Conservation (phyloP, 2,329 filamentous ascomycete species). For the Aspergillus fumigatiaffinis region DNA sequence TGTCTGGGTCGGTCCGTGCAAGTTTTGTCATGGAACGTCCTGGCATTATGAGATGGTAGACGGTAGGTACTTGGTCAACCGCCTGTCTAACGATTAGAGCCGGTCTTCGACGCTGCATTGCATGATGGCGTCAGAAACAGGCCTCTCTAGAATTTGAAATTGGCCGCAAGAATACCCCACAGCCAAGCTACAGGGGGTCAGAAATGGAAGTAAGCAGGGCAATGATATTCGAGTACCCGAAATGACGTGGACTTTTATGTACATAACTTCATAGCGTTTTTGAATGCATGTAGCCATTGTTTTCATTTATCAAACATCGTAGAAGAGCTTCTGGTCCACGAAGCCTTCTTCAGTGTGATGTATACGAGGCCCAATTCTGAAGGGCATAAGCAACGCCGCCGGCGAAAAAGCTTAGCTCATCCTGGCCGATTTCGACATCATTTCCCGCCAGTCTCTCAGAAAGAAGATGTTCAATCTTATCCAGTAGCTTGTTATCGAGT, state of each 20-base stretch:
- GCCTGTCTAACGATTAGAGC: neutral
- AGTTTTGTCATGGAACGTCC: neutral
- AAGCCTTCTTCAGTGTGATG: neutral
- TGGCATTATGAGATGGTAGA: no score
- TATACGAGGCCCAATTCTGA: slow-evolving; percentile 11
- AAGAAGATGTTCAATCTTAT: slow-evolving; percentile 33
- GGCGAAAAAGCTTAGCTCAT: slow-evolving; percentile 40
- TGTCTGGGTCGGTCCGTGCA: neutral
- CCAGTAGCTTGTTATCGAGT: slow-evolving; percentile 22
- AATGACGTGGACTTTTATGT: neutral
- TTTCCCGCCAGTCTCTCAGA: slow-evolving; percentile 30
- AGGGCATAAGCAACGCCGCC: slow-evolving; percentile 35
- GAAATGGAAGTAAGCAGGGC: neutral
- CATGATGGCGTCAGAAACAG: neutral
- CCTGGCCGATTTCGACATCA: slow-evolving; percentile 28
- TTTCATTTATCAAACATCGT: neutral
- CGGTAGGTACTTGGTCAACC: neutral
- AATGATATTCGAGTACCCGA: neutral
- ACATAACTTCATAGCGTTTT: neutral
- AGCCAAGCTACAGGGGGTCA: neutral
- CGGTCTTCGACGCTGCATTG: neutral
- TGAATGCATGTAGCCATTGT: neutral
- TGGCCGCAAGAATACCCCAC: neutral
- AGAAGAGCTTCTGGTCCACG: neutral
- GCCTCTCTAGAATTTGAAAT: neutral